Evolutionary conservation across 345 rosid species (phyloP).

Genomic region (Salix dunnii): DNA sequence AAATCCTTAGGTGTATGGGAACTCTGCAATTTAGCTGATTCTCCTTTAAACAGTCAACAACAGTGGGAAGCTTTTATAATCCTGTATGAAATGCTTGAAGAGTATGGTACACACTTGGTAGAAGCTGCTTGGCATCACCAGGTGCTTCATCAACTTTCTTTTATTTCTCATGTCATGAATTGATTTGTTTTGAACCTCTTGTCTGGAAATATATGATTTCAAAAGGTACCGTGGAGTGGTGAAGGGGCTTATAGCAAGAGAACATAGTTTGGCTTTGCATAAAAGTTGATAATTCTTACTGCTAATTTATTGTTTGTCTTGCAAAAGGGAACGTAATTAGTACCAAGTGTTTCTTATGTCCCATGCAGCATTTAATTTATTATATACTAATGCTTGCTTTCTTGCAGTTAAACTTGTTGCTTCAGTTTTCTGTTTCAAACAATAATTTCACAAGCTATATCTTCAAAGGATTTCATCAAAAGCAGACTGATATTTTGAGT

Average conservation of each 20-base stretch:
- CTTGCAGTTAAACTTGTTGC: conserved; percentile 65
- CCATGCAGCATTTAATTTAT: background rate
- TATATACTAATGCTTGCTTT: conserved; percentile 7
- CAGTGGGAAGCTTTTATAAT: conserved; percentile 91
- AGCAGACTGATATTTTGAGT: conserved; percentile 28
- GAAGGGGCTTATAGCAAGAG: background rate
- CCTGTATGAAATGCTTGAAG: conserved; percentile 89
- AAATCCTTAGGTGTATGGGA: conserved; percentile 79
- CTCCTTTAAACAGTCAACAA: conserved; percentile 45
- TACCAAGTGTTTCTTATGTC: too few species aligned
- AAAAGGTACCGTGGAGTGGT: background rate
- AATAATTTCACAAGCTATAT: conserved; percentile 43
- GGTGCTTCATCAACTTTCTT: conserved; percentile 39
- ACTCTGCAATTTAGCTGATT: conserved; percentile 43
- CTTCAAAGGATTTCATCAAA: conserved; percentile 28
- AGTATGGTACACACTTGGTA: conserved; percentile 90
- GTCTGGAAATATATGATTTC: background rate
- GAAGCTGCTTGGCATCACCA: conserved; percentile 97
- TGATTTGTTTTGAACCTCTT: background rate
- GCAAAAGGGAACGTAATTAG: too few species aligned
- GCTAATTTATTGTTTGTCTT: too few species aligned
- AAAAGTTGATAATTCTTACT: background rate
- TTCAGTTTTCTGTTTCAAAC: conserved; percentile 51
- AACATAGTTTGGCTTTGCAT: background rate
- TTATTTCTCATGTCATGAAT: background rate